Evolutionary conservation across 495 filamentous ascomycete genomes (phyloP), one percentile per base, ranked within the genome.

Genomic region (Xylaria grammica): DNA sequence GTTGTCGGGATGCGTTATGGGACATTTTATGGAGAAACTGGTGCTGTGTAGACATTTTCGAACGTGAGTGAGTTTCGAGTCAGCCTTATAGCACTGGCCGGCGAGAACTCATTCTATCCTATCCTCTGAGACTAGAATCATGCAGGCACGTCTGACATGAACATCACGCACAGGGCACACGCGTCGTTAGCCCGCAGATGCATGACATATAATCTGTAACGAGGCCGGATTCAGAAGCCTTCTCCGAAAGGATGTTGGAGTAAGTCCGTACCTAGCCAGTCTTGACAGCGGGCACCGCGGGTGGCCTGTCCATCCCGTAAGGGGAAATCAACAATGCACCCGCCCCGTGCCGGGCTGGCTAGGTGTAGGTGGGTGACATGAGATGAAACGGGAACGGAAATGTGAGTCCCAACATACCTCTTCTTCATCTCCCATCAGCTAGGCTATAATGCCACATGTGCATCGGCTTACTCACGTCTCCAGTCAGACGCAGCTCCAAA

Each of bases 121-220:
- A 56, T 40, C 30, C 62, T 48, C 53, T 42, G 45, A 64, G 53
- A 64, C 62, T 15, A 49, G 8, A 36, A 6, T 45, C 42, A 64
- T 64, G 62, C 62, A 64, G 34, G 62, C 62, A 64, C 62, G 44
- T 51, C 45, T 64, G 62, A 48, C 62, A 64, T 44, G 62, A 58
- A 24, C 62, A 64, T 58, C 44, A 58, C 53, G 53, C 53, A 56
- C 44, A 34, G 62, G 32, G 22, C 46, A 50, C 62, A 50, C 53
- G 62, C 44, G 45, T 30, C 30, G 42, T 17, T 56, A 20, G 45
- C 52, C 62, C 45, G 44, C 62, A 64, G 62, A 42, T 64, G 62
- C 62, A 64, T 64, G 53, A 57, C 53, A 64, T 64, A 17, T 36
- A 55, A 46, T 40, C 29, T 58, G 53, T 44, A 58, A 56, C 61